Conservation (phyloP, 2,329 filamentous ascomycete genomes). For the Venturia oleaginea region DNA sequence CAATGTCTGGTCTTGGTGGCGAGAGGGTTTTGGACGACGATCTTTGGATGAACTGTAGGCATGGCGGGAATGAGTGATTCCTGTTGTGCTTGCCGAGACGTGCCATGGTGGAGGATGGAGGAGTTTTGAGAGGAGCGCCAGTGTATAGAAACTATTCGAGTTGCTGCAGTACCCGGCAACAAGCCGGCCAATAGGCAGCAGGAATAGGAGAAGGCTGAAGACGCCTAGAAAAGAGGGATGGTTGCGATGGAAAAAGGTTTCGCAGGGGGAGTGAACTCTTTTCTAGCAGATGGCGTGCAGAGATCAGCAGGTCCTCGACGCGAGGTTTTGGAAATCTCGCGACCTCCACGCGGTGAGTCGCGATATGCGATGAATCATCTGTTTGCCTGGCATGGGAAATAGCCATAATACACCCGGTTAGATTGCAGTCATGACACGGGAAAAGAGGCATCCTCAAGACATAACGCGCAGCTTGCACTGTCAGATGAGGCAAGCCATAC, state of each 20-base stretch:
- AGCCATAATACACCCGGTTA: background rate
- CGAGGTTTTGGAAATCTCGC: background rate
- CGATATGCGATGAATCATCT: constrained; percentile 10
- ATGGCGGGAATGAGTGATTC: constrained; percentile 12
- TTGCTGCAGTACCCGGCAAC: background rate
- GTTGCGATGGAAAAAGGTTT: background rate
- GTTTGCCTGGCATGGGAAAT: background rate
- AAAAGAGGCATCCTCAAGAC: background rate
- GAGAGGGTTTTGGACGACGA: constrained; percentile 2
- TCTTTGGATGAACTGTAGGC: background rate
- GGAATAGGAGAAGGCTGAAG: background rate
- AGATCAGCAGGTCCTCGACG: background rate
- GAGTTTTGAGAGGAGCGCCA: background rate
- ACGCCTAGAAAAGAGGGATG: background rate
- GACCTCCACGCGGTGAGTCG: background rate
- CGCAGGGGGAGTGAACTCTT: background rate
- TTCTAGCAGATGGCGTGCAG: background rate
- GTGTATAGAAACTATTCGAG: background rate
- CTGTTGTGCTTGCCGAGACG: constrained; percentile 8
- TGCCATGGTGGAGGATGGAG: background rate
- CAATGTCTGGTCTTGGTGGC: constrained; percentile 8
- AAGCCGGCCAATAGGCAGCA: constrained; percentile 1
- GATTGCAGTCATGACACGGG: background rate
- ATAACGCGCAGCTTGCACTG: background rate
- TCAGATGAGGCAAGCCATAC: background rate